Evolutionary conservation across 2,329 filamentous ascomycete genomes (phyloP).

Genomic region (Venturia aucupariae): DNA sequence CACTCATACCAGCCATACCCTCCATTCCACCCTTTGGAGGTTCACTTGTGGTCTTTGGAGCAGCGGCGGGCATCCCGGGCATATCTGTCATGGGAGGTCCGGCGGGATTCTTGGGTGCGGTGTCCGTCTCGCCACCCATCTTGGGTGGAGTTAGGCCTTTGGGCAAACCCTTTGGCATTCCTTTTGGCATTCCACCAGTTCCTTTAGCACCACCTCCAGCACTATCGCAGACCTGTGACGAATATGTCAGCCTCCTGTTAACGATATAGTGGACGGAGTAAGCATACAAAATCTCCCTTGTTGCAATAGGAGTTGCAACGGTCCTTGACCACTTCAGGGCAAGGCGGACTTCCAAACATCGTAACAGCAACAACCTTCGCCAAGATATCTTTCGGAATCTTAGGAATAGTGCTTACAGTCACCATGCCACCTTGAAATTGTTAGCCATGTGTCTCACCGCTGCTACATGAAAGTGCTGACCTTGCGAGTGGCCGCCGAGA

Average conservation of each 20-base stretch:
- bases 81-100: background rate
- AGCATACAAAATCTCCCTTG: slow-evolving; percentile 6
- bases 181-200: background rate
- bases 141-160: background rate
- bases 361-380: slow-evolving; percentile 11
- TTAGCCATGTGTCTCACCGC: background rate
- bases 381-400: slow-evolving; percentile 3
- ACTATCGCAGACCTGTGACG: background rate
- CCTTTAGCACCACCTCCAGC: background rate
- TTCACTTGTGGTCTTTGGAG: background rate
- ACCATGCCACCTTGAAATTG: background rate
- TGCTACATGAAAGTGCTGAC: background rate
- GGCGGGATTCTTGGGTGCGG: background rate
- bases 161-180: background rate
- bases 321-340: slow-evolving; percentile 5
- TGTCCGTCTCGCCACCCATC: background rate
- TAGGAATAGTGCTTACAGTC: slow-evolving; percentile 7
- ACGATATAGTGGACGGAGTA: too few relatives aligned
- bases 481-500: slow-evolving; percentile 12
- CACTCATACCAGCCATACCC: background rate
- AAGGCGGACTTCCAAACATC: slow-evolving; percentile 10
- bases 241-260: background rate
- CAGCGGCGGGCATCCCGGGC: background rate
- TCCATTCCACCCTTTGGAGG: background rate
- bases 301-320: slow-evolving; percentile 10